Base-by-base conservation (phyloP, 257 asterid species). In the Plantago ovata region DNA sequence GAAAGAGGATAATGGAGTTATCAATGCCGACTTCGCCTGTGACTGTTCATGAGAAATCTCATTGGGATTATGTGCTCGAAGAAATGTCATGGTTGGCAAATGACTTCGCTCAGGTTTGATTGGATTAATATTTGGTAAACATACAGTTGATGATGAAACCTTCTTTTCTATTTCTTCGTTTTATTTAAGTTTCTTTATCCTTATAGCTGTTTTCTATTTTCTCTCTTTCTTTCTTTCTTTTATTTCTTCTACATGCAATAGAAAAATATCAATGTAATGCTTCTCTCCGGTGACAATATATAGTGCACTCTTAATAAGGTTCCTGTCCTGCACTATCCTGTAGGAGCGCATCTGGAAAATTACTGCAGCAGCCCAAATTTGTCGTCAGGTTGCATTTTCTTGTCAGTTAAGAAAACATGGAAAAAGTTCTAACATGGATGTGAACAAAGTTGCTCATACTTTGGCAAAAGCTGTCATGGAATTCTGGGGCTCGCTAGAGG, bases 11-110 rank as follows among this genome's bases (percentile, higher is more conserved):
- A 10, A 64, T 77, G 28, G 90, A 84, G 69, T 69, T 94, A 72
- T 84, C 93, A 43, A 42, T 63, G 66, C 63, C 64, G 62, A 76
- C 75, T 63, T 69, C 68, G 52, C 77, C 85, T 1, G 13, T 10
- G 42, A 67, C 76, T 70, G 56, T 69, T 74, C 64, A 56, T 22
- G 74, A 55, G 38, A 89, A 80, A 64, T 79, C 94, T 78, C 96
- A 77, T 21, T 94, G 99, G 99, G 86, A 77, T 76, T 86, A 68
- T 78, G 93, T 94, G 67, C 85, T 94, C 54, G 97, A 94, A 77
- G 99, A 94, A 79, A 86, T 94, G 94, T 70, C 89, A 46, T 94
- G 99, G 99, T 53, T 94, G 75, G 97, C 99, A 51, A 94, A 94
- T 81, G 99, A 94, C 81, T 89, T 94, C 81, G 87, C 94, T 41